Evolutionary conservation across 1,284 basidiomycete genomes (phyloP).

Genomic region (Cystobasidium sp.): DNA sequence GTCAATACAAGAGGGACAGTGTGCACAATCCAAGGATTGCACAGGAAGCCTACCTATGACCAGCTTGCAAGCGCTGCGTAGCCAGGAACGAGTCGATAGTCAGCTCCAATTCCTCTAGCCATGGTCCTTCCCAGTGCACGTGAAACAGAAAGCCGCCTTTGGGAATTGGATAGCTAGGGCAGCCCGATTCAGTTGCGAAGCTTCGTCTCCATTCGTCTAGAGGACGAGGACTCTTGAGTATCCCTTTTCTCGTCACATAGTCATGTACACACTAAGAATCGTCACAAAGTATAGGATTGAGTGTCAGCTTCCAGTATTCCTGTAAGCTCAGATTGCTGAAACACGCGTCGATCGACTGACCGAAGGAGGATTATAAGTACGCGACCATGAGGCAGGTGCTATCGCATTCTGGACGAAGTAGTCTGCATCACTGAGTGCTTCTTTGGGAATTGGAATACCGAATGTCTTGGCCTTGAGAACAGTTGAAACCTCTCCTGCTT

Average conservation of each 20-base stretch:
- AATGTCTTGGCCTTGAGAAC: neutral
- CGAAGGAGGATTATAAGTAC: constrained; percentile 18
- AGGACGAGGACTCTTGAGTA: neutral
- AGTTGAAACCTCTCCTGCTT: neutral
- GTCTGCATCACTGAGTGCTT: neutral
- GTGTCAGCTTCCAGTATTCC: no score
- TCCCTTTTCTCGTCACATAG: neutral
- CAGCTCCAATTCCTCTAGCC: constrained; percentile 14
- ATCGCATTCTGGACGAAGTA: constrained; percentile 19
- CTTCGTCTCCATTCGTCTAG: neutral
- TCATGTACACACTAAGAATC: constrained; percentile 1
- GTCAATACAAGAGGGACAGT: neutral
- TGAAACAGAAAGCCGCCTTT: constrained; percentile 18
- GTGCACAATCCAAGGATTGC: no score
- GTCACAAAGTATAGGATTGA: neutral
- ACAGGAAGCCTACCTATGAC: constrained; percentile 7
- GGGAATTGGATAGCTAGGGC: constrained; percentile 28
- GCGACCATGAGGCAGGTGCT: constrained; percentile 14
- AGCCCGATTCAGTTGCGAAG: constrained; percentile 3
- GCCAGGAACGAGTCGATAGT: constrained; percentile 27
- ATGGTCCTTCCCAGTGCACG: constrained; percentile 30
- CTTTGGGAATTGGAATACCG: constrained; percentile 5
- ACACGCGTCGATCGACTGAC: neutral
- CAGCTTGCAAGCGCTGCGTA: constrained; percentile 15
- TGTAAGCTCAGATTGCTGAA: no score